Base-by-base conservation (phyloP, 2,329 filamentous ascomycete genomes). In the Mycosphaerelloides madeirae region DNA sequence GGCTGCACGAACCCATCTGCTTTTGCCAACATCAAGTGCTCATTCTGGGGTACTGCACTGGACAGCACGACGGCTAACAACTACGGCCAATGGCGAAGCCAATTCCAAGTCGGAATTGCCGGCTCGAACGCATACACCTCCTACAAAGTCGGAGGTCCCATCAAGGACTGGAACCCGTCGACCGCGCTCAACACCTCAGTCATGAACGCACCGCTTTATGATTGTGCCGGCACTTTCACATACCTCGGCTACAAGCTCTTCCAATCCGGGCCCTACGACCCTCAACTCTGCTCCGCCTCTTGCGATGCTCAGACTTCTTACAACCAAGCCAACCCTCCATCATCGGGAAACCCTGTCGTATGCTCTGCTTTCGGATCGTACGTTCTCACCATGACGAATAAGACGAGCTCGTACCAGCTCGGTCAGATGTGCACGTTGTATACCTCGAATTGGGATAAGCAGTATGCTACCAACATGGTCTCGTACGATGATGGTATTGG, bases 31-130 rank as follows among this genome's bases (percentile, higher is more conserved):
- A 48, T 53, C 43, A 65, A 66, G 43, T 68, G 66, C 46, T 57
- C 60, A 3, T 52, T 61, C 20, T 67, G 61, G 59, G 64, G 65
- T 15, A 55, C 55, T 3, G 49, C 49, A 2, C 46, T 65, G 29
- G 43, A 47, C n/a, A 41, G 48, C 6, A 50, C 40, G 2, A 62
- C 57, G 13, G 64, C 64, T 3, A 61, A 37, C 19, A 68, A 67
- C 49, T 32, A 28, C 3, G 65, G 64, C 14, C 54, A 66, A 50
- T 58, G 45, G 41, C 57, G 64, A n/a, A 51, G 47, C 22, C 31
- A 50, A 13, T 60, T 71, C 63, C 52, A 61, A 9, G 64, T 71
- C 31, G 61, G 65, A 29, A 67, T 72, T 33, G 61, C 68, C 18
- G 69, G 65, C 12, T 69, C 64, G 19, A 70, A 72, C 40, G 69